Percentiles rank a stretch among this genome's conserved stretches.
Evolutionary conservation across 2,329 filamentous ascomycete species (phyloP).

Genomic region (Botrytis sinoallii): DNA sequence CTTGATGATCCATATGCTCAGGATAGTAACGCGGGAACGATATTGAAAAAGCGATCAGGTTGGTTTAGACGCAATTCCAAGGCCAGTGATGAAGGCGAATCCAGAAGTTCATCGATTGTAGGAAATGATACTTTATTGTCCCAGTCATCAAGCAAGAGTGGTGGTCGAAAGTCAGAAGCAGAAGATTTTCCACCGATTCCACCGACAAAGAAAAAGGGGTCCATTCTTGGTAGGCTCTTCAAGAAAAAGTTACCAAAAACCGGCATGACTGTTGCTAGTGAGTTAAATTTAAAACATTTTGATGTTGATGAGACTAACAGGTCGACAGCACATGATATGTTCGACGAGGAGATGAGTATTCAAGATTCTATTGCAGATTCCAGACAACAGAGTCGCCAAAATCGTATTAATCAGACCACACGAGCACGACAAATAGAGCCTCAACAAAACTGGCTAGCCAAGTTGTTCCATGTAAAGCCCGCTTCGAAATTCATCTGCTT

Average conservation of each 20-base stretch:
- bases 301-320: background rate
- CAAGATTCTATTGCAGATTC: conserved; percentile 30
- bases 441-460: conserved; percentile 82
- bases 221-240: conserved; percentile 35
- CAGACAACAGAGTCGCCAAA: conserved; percentile 25
- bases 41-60: conserved; percentile 33
- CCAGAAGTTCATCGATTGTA: conserved; percentile 20
- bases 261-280: conserved; percentile 35
- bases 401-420: background rate
- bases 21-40: conserved; percentile 30
- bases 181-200: conserved; percentile 10
- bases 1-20: conserved; percentile 25
- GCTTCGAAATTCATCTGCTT: conserved; percentile 74
- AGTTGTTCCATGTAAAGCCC: conserved; percentile 86
- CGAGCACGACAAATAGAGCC: conserved; percentile 53
- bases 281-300: conserved; percentile 18
- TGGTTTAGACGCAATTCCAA: conserved; percentile 38
- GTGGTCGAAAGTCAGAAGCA: conserved; percentile 12
- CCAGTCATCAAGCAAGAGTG: conserved; percentile 25
- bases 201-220: conserved; percentile 33
- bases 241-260: conserved; percentile 32
- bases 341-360: conserved; percentile 31
- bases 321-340: conserved; percentile 29
- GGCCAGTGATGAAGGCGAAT: conserved; percentile 26
- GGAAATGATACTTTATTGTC: conserved; percentile 22